These are phyloP conservation scores for Jatropha podagrica DNA, from an alignment of 441 rosid species.

Conservation along the genomic window DNA sequence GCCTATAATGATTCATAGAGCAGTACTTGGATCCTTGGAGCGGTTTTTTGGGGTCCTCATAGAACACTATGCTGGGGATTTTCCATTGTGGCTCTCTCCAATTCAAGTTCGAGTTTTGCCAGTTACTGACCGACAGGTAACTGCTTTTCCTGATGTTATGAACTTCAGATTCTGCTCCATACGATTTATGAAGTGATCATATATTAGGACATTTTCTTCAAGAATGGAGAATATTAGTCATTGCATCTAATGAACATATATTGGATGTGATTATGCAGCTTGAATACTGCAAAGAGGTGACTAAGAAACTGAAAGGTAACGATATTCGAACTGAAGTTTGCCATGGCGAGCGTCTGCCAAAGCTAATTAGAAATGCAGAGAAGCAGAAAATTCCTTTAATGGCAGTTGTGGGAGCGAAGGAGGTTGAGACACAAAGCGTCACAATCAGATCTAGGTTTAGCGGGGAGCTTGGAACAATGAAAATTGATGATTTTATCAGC, in stretches of 20 bases:
- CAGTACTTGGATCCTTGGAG: constrained; percentile 89
- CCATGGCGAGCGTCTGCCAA: constrained; percentile 87
- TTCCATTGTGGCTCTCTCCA: constrained; percentile 92
- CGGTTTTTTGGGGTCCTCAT: constrained; percentile 90
- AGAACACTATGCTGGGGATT: constrained; percentile 94
- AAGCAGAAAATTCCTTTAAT: constrained; percentile 85
- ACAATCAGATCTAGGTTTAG: constrained; percentile 79
- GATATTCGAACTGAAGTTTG: constrained; percentile 74
- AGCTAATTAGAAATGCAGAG: constrained; percentile 89
- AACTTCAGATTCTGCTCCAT: neutral
- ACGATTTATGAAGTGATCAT: neutral
- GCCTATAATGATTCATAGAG: constrained; percentile 97
- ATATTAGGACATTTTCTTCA: too few relatives aligned
- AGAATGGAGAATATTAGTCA: neutral
- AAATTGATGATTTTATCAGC: constrained; percentile 58
- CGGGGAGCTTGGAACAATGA: constrained; percentile 78
- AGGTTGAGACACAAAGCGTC: constrained; percentile 66
- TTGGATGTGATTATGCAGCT: constrained; percentile 38
- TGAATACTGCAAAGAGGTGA: constrained; percentile 66
- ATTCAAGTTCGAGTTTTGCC: constrained; percentile 85
- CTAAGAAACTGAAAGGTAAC: constrained; percentile 47
- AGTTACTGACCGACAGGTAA: constrained; percentile 86
- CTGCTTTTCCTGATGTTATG: neutral
- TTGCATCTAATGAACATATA: neutral
- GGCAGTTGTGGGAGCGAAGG: constrained; percentile 93